Conservation (phyloP, 1,284 basidiomycete genomes). For the Microbotryum silenes-acaulis region DNA sequence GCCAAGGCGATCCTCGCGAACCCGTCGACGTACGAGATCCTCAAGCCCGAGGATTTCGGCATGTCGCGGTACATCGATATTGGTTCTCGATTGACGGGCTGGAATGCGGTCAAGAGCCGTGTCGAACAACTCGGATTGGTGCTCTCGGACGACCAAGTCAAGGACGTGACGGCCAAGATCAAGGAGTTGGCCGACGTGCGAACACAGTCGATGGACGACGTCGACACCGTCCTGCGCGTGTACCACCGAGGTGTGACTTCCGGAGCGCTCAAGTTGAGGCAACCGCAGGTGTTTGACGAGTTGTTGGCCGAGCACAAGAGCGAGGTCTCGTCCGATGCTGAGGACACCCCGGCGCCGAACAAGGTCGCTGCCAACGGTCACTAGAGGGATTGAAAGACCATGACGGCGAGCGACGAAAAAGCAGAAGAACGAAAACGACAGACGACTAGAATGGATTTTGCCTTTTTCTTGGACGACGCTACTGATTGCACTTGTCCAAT, state of each 20-base stretch:
- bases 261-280: constrained; percentile 32
- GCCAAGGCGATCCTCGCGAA: constrained; percentile 99
- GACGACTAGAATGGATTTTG: no score
- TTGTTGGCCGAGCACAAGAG: constrained; percentile 32
- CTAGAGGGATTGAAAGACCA: no score
- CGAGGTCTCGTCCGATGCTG: constrained; percentile 15
- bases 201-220: constrained; percentile 98
- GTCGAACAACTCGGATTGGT: constrained; percentile 59
- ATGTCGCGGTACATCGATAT: constrained; percentile 97
- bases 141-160: constrained; percentile 55
- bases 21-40: constrained; percentile 93
- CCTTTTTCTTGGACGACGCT: no score
- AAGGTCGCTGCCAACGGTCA: no score
- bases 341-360: constrained; percentile 19
- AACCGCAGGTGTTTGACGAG: constrained; percentile 31
- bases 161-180: constrained; percentile 98
- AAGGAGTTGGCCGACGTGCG: constrained; percentile 98
- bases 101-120: constrained; percentile 76
- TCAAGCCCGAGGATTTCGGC: constrained; percentile 76
- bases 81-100: constrained; percentile 50
- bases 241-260: constrained; percentile 42
- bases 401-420: no score
- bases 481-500: no score
- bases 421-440: no score
- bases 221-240: constrained; percentile 90